A percentile compares a stretch with the other conserved stretches of the same genome.
Evolutionary conservation across 441 rosid genomes (phyloP).

Genomic region (Mallotus japonicus): DNA sequence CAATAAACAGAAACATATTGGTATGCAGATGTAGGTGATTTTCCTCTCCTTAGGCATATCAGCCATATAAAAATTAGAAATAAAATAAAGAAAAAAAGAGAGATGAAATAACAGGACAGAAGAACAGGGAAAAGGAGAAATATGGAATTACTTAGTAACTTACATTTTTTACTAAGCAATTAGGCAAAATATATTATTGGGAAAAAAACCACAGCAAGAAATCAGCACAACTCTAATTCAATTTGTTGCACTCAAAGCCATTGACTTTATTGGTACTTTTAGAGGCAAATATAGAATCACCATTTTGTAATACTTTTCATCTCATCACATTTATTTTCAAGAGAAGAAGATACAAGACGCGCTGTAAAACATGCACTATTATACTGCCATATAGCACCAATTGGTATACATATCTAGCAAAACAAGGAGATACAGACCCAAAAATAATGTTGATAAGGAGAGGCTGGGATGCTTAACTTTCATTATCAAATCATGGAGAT

Average conservation of each 20-base stretch:
- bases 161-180: too few species aligned
- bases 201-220: neutral
- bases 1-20: slow-evolving; percentile 12
- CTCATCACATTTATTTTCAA: neutral
- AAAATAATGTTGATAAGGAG: neutral
- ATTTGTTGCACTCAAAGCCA: neutral
- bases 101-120: too few species aligned
- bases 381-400: neutral
- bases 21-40: neutral
- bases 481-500: too few species aligned
- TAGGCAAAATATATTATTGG: neutral
- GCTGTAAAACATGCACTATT: neutral
- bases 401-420: neutral
- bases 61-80: neutral
- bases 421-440: neutral
- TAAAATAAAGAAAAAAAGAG: too few species aligned
- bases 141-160: neutral
- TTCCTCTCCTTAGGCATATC: neutral
- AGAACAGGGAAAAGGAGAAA: neutral
- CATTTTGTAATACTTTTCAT: neutral
- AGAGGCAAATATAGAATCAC: neutral
- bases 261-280: neutral
- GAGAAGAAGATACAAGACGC: neutral
- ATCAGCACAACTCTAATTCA: neutral
- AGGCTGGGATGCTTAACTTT: too few species aligned